Evolutionary conservation across 495 filamentous ascomycete genomes (phyloP).

Genomic region (Podospora pseudocomata): DNA sequence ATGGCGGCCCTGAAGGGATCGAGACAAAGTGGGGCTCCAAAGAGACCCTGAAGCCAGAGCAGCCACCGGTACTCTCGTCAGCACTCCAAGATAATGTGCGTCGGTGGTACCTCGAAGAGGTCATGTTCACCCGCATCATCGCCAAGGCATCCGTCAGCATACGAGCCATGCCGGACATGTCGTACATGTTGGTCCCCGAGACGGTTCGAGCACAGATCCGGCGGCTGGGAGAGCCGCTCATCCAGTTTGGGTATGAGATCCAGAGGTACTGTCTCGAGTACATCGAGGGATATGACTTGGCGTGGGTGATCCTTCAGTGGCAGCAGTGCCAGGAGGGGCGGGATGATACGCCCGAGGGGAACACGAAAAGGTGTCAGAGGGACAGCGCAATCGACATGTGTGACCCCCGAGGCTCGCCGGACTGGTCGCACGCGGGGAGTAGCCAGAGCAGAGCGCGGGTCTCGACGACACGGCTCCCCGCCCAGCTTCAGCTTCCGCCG

Average conservation of each 20-base stretch:
- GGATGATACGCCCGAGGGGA: neutral
- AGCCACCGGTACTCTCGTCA: neutral
- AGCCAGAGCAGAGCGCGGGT: neutral
- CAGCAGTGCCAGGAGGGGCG: neutral
- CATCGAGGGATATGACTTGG: constrained; percentile 17
- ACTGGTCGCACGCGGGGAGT: constrained; percentile 8
- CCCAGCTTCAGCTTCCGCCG: neutral
- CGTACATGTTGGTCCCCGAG: neutral
- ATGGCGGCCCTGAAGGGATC: neutral
- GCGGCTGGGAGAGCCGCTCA: constrained; percentile 12
- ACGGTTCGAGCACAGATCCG: constrained; percentile 4
- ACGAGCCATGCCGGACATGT: neutral
- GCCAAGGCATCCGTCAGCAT: neutral
- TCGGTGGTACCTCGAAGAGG: neutral
- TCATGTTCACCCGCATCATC: neutral
- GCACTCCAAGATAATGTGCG: neutral
- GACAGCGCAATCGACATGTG: constrained; percentile 13
- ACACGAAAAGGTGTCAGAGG: neutral
- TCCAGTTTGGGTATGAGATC: constrained; percentile 18
- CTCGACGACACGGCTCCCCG: neutral
- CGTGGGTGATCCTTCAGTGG: neutral
- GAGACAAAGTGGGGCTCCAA: neutral
- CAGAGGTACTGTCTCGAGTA: constrained; percentile 19
- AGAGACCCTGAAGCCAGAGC: neutral
- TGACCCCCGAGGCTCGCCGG: neutral